Percentiles rank a stretch among this genome's conserved stretches.
Conservation (phyloP, 2,329 filamentous ascomycete genomes). For the Fusarium vanettenii region DNA sequence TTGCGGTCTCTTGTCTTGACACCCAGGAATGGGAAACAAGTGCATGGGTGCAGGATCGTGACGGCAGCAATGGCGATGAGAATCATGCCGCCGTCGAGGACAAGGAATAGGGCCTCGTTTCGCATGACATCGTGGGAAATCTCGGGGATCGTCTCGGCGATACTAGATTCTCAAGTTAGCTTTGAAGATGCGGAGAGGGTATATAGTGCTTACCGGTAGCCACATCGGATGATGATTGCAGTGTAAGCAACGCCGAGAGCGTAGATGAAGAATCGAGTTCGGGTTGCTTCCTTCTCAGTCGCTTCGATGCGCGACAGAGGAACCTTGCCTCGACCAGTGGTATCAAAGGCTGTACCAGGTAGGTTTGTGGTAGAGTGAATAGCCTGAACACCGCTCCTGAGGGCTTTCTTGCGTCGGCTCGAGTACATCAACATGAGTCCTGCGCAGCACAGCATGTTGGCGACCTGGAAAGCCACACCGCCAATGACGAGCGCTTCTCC, state of each 20-base stretch:
- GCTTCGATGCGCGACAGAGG: constrained; percentile 25
- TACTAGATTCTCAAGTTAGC: constrained; percentile 7
- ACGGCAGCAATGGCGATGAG: constrained; percentile 22
- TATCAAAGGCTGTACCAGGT: neutral
- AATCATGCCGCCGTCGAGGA: constrained; percentile 24
- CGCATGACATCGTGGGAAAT: constrained; percentile 16
- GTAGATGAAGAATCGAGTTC: constrained; percentile 19
- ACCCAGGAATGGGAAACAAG: constrained; percentile 31
- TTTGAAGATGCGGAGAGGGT: accelerated
- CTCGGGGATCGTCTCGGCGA: constrained; percentile 25
- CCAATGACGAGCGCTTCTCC: constrained; percentile 36
- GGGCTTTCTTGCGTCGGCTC: constrained; percentile 14
- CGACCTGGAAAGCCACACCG: constrained; percentile 43
- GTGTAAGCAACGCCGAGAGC: constrained; percentile 23
- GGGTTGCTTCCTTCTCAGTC: constrained; percentile 17
- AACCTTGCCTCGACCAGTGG: neutral
- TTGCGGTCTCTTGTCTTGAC: neutral
- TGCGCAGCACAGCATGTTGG: constrained; percentile 41
- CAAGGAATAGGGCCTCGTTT: constrained; percentile 32
- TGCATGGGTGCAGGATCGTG: constrained; percentile 23
- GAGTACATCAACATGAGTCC: constrained; percentile 26
- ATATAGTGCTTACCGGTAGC: constrained; percentile 18
- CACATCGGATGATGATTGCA: constrained; percentile 31
- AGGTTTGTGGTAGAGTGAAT: neutral
- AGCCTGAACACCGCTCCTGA: neutral